Conservation (phyloP, 257 asterid genomes). For the Solanum neorickii region DNA sequence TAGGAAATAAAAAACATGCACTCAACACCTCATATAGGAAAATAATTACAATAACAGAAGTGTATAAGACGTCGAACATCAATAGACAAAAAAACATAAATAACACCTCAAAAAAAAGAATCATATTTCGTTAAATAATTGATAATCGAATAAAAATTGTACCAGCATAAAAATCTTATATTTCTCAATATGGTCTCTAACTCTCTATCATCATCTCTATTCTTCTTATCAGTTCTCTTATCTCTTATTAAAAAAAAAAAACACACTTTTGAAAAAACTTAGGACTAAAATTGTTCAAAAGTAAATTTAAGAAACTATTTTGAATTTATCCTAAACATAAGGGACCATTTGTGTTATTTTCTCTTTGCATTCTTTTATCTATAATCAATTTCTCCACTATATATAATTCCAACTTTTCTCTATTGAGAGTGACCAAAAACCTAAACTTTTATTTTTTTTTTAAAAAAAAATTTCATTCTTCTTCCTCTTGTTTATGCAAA, state of each 20-base stretch:
- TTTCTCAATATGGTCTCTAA: neutral
- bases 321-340: neutral
- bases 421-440: neutral
- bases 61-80: neutral
- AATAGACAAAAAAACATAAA: neutral
- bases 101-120: neutral
- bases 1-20: neutral
- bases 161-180: neutral
- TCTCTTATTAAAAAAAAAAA: neutral
- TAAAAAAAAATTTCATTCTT: neutral
- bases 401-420: conserved; percentile 10
- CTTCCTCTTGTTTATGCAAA: neutral
- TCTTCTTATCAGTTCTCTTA: neutral
- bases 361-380: neutral
- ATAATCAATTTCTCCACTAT: neutral
- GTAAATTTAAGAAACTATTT: neutral
- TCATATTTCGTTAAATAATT: neutral
- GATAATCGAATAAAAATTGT: neutral
- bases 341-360: neutral
- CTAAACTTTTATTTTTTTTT: neutral
- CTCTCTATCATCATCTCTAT: neutral
- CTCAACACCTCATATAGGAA: neutral
- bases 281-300: neutral
- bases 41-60: neutral
- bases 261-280: neutral